Evolutionary conservation across 108 stramenopile genomes (phyloP).

Genomic region (Fistulifera solaris): DNA sequence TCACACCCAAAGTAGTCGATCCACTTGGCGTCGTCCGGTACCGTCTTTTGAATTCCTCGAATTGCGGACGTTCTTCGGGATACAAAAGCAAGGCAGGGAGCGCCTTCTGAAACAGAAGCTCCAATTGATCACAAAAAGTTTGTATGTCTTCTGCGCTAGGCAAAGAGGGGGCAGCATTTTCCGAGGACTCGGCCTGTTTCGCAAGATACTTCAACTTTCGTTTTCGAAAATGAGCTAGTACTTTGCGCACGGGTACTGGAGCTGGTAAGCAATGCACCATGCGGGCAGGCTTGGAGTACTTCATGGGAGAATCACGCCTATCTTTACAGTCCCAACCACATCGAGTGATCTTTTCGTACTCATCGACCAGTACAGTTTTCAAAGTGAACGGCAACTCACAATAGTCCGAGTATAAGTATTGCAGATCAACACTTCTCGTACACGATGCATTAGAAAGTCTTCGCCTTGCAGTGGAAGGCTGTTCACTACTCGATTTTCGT

Average conservation of each 20-base stretch:
- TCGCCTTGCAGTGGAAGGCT: neutral
- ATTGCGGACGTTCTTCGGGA: conserved; percentile 59
- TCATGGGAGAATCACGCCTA: conserved; percentile 6
- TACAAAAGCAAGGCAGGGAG: conserved; percentile 57
- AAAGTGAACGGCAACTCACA: conserved; percentile 48
- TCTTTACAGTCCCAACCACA: conserved; percentile 24
- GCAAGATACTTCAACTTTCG: conserved; percentile 16
- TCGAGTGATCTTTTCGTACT: conserved; percentile 49
- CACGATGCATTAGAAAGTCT: neutral
- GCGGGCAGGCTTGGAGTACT: conserved; percentile 12
- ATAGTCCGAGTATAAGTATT: too few species aligned
- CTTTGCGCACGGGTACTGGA: conserved; percentile 39
- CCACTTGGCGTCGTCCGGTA: neutral
- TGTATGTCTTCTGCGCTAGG: conserved; percentile 9
- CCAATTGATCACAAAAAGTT: conserved; percentile 45
- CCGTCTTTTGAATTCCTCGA: conserved; percentile 18
- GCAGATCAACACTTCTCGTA: too few species aligned
- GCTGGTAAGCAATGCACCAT: conserved; percentile 52
- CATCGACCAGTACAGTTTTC: conserved; percentile 59
- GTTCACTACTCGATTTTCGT: neutral
- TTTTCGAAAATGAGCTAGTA: conserved; percentile 40
- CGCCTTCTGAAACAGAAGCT: conserved; percentile 48
- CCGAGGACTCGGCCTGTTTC: neutral
- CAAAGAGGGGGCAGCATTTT: conserved; percentile 9
- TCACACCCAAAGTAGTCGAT: conserved; percentile 60